These are phyloP conservation scores for Globisporangium ultimum DNA, from an alignment of 352 stramenopile species.

Conservation along the genomic window DNA sequence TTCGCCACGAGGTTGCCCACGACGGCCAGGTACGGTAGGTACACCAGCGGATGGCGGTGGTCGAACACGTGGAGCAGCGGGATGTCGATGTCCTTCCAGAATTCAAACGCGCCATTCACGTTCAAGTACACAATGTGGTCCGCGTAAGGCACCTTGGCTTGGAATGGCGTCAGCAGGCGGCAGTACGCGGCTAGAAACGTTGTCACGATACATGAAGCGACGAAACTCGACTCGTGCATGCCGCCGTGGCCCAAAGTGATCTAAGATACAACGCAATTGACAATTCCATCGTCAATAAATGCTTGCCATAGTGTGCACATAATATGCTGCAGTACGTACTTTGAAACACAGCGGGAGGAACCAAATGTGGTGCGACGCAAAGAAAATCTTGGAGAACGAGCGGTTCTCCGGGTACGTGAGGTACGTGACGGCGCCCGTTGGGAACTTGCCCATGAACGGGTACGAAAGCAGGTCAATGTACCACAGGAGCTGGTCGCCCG, in stretches of 20 bases:
- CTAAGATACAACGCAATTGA: conserved; percentile 15
- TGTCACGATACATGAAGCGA: conserved; percentile 49
- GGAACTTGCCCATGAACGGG: conserved; percentile 77
- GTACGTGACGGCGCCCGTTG: conserved; percentile 89
- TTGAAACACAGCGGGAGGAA: conserved; percentile 80
- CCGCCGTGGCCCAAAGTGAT: conserved; percentile 61
- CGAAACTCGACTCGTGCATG: conserved; percentile 74
- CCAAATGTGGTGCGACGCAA: conserved; percentile 80
- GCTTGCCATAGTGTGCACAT: not conserved
- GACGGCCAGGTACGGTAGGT: conserved; percentile 67
- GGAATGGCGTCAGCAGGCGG: conserved; percentile 59
- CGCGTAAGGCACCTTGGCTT: conserved; percentile 51
- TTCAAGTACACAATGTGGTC: conserved; percentile 80
- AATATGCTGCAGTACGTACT: conserved; percentile 26
- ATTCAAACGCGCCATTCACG: conserved; percentile 79
- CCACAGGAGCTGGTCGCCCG: conserved; percentile 92
- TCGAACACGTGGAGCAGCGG: conserved; percentile 70
- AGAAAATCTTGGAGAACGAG: conserved; percentile 79
- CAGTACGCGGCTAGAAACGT: conserved; percentile 59
- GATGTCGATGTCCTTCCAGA: conserved; percentile 82
- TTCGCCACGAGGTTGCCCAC: conserved; percentile 70
- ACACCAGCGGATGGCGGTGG: conserved; percentile 58
- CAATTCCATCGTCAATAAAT: not conserved
- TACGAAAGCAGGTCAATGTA: conserved; percentile 85
- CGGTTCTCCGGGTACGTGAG: conserved; percentile 80